A percentile compares a stretch with the other conserved stretches of the same genome.
Evolutionary conservation across 495 filamentous ascomycete species (phyloP).

Genomic region (Penicillium herquei): DNA sequence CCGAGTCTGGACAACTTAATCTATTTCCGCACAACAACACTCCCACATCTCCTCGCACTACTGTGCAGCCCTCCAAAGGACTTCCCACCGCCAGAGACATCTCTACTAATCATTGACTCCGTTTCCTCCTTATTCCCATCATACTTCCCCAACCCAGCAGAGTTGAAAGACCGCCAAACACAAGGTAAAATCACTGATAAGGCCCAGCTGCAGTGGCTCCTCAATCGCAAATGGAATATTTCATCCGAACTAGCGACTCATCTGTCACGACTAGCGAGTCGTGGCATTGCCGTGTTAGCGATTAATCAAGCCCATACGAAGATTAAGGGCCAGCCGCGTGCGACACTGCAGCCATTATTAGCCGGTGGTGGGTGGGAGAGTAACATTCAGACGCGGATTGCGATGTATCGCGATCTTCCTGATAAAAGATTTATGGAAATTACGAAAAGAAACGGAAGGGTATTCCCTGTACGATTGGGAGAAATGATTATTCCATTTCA

Average conservation of each 20-base stretch:
- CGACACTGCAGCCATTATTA: conserved; percentile 70
- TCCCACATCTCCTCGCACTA: conserved; percentile 77
- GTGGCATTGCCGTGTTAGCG: conserved; percentile 64
- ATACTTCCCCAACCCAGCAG: conserved; percentile 60
- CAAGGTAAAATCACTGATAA: conserved; percentile 30
- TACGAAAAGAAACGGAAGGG: conserved; percentile 41
- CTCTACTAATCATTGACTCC: conserved; percentile 73
- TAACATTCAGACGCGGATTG: conserved; percentile 62
- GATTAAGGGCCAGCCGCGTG: conserved; percentile 52
- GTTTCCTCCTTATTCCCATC: conserved; percentile 70
- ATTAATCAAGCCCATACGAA: conserved; percentile 72
- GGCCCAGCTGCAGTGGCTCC: conserved; percentile 52
- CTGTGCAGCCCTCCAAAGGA: conserved; percentile 57
- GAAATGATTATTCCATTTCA: conserved; percentile 39
- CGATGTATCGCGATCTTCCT: conserved; percentile 65
- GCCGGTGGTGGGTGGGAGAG: conserved; percentile 69
- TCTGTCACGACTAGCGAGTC: conserved; percentile 67
- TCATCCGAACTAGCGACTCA: conserved; percentile 54
- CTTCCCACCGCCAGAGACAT: conserved; percentile 59
- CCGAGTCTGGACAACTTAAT: conserved; percentile 32
- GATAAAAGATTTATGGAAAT: conserved; percentile 43
- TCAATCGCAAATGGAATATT: conserved; percentile 61
- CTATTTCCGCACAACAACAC: conserved; percentile 49
- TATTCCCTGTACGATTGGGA: conserved; percentile 27
- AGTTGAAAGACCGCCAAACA: conserved; percentile 34